Percentiles rank a stretch among this genome's conserved stretches.
Conservation (phyloP, 2,329 filamentous ascomycete genomes). For the Grosmannia penicillata region DNA sequence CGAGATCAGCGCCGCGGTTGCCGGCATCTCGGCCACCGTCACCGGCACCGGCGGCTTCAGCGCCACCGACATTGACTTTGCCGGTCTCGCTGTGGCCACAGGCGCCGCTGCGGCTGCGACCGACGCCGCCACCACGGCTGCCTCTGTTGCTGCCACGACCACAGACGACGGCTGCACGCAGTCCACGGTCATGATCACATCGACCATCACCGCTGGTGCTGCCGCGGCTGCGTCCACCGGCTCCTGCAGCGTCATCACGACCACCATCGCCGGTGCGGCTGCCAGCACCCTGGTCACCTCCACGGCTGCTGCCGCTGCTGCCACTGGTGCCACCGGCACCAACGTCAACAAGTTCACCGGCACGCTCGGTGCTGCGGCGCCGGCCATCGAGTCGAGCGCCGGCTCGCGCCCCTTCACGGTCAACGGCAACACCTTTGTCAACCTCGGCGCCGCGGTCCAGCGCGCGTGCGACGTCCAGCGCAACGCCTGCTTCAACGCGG, state of each 20-base stretch:
- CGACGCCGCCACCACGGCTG: constrained; percentile 6
- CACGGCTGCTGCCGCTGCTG: constrained; percentile 6
- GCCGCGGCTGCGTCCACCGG: neutral
- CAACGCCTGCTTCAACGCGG: constrained; percentile 26
- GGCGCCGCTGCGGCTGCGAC: constrained; percentile 9
- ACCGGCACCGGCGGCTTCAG: constrained; percentile 12
- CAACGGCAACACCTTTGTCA: constrained; percentile 24
- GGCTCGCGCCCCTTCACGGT: constrained; percentile 19
- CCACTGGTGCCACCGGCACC: constrained; percentile 1
- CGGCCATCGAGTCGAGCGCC: constrained; percentile 19
- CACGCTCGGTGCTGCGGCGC: constrained; percentile 23
- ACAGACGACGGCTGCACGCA: neutral
- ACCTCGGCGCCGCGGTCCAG: constrained; percentile 23
- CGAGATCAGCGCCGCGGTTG: constrained; percentile 39
- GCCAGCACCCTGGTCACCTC: constrained; percentile 10
- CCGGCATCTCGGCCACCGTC: constrained; percentile 15
- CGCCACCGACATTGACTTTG: constrained; percentile 12
- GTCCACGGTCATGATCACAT: no score
- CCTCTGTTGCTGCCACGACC: constrained; percentile 1
- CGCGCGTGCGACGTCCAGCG: constrained; percentile 30
- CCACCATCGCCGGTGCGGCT: constrained; percentile 9
- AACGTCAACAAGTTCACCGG: constrained; percentile 26
- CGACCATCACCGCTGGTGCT: constrained; percentile 6
- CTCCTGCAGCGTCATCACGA: constrained; percentile 1
- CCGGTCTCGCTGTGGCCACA: constrained; percentile 10